phyloP scores from a whole-genome alignment of 1,284 basidiomycete genomes.

The Meripilus lineatus region DNA sequence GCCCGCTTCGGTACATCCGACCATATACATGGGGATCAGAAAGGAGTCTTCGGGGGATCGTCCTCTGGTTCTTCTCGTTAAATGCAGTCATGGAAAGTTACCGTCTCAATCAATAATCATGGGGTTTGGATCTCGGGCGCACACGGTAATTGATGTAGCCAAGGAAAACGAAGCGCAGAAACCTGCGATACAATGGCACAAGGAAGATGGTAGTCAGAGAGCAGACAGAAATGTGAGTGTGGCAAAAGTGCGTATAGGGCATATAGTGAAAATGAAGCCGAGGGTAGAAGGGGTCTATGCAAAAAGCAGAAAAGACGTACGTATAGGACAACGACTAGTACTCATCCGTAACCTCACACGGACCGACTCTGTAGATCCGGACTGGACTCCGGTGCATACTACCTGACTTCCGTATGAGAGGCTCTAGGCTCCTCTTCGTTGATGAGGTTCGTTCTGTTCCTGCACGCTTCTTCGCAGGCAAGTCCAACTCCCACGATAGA shows the following conservation, averaged over 20 bases:
- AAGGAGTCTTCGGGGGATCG: too few species aligned
- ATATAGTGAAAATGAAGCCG: neutral
- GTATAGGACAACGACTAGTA: conserved; percentile 17
- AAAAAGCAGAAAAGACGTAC: neutral
- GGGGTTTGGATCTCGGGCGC: too few species aligned
- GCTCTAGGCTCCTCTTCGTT: conserved; percentile 9
- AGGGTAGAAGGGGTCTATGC: too few species aligned
- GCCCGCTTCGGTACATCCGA: too few species aligned
- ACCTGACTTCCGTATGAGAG: conserved; percentile 35
- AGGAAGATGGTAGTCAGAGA: conserved; percentile 1
- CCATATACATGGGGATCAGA: too few species aligned
- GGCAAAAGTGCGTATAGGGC: neutral
- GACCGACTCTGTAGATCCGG: conserved; percentile 50
- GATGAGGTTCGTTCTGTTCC: conserved; percentile 55
- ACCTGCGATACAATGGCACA: neutral
- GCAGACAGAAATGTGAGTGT: neutral
- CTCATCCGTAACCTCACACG: conserved; percentile 36
- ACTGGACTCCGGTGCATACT: conserved; percentile 31
- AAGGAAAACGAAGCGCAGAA: conserved; percentile 9
- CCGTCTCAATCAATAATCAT: too few species aligned
- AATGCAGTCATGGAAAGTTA: too few species aligned
- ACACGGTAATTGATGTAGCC: conserved; percentile 16
- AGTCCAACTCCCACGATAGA: conserved; percentile 96
- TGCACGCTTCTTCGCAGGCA: conserved; percentile 53
- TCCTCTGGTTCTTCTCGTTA: too few species aligned